phyloP scores from a whole-genome alignment of 148 eudicot species.

The Polygonum aviculare region DNA sequence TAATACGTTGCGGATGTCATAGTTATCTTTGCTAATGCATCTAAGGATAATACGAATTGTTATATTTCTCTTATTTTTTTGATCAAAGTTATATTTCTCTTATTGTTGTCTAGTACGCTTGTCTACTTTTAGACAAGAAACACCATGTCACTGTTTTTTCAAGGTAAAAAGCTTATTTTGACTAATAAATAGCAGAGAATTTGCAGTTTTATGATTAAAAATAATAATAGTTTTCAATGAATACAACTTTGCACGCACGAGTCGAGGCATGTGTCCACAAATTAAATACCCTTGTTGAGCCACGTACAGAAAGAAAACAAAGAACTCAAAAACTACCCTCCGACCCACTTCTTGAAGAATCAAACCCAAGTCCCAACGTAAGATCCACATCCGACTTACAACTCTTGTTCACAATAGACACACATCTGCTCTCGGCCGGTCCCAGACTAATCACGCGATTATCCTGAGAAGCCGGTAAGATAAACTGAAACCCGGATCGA shows the following conservation, averaged over 20 bases:
- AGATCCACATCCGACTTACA: background rate
- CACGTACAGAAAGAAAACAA: background rate
- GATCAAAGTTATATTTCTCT: too few relatives aligned
- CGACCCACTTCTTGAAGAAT: background rate
- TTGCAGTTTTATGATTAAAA: too few relatives aligned
- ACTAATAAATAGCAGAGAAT: background rate
- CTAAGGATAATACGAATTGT: too few relatives aligned
- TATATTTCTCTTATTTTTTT: too few relatives aligned
- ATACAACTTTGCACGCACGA: too few relatives aligned
- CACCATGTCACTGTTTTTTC: background rate
- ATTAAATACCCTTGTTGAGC: background rate
- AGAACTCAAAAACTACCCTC: background rate
- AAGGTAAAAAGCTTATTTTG: background rate
- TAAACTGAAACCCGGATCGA: background rate
- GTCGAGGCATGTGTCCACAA: too few relatives aligned
- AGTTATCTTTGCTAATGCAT: too few relatives aligned
- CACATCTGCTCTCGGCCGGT: background rate
- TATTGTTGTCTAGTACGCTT: too few relatives aligned
- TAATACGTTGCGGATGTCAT: too few relatives aligned
- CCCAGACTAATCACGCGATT: background rate
- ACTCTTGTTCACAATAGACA: too few relatives aligned
- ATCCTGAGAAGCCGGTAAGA: constrained; percentile 4
- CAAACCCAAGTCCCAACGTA: constrained; percentile 3
- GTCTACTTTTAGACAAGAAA: too few relatives aligned
- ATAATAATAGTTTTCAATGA: too few relatives aligned